Evolutionary conservation across 129 eudicot species (phyloP).

Genomic region (Centella asiatica): DNA sequence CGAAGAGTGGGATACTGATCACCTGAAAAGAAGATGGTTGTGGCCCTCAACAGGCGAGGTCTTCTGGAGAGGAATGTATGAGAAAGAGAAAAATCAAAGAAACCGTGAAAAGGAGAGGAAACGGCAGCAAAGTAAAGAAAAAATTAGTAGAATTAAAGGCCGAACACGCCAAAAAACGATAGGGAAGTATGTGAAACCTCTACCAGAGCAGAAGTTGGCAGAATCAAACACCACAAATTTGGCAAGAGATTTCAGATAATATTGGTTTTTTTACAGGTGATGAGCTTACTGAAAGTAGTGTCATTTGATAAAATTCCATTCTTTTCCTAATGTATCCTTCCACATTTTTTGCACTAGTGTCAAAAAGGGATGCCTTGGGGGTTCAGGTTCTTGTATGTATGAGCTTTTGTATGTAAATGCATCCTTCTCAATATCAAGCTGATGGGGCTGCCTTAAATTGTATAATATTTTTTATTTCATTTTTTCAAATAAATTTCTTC

Average conservation of each 20-base stretch:
- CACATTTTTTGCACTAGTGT: not conserved
- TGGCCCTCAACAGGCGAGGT: constrained; percentile 97
- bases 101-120: constrained; percentile 52
- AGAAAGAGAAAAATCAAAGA: constrained; percentile 60
- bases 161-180: constrained; percentile 58
- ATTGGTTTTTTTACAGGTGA: constrained; percentile 15
- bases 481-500: not conserved
- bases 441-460: not conserved
- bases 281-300: constrained; percentile 14
- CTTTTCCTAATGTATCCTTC: constrained; percentile 10
- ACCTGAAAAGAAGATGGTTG: constrained; percentile 46
- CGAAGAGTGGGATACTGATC: constrained; percentile 75
- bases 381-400: constrained; percentile 9
- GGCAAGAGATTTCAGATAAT: constrained; percentile 41
- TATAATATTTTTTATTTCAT: not conserved
- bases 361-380: constrained; percentile 6
- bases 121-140: constrained; percentile 66
- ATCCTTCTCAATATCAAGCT: constrained; percentile 7
- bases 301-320: constrained; percentile 32
- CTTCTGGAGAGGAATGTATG: constrained; percentile 81
- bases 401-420: constrained; percentile 5
- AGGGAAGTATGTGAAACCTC: constrained; percentile 82
- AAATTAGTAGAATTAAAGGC: constrained; percentile 47
- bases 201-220: constrained; percentile 29
- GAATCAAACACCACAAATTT: constrained; percentile 22